Percentiles rank a stretch among this genome's conserved stretches.
phyloP scores from a whole-genome alignment of 2,329 filamentous ascomycete species.

The Sporothrix globosa region DNA sequence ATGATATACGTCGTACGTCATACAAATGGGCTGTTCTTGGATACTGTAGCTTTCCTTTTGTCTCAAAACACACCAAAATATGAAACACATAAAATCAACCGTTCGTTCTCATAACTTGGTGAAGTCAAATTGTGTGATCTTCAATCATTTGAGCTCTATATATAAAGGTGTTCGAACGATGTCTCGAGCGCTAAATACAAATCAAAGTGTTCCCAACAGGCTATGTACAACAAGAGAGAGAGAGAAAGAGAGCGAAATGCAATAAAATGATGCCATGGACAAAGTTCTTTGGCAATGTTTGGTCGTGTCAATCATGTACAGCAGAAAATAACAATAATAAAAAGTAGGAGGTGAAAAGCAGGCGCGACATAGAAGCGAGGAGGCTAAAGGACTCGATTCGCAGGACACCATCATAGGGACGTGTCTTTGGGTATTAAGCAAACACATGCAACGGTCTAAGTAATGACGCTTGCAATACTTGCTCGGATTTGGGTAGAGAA shows the following conservation, averaged over 20 bases:
- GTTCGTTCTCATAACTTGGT: neutral
- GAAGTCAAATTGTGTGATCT: neutral
- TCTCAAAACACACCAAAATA: neutral
- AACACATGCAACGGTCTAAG: constrained; percentile 9
- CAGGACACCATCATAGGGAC: neutral
- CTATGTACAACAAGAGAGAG: constrained; percentile 6
- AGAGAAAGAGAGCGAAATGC: neutral
- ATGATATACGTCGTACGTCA: neutral
- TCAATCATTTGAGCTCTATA: constrained; percentile 18
- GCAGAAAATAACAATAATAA: neutral
- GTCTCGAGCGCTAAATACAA: constrained; percentile 5
- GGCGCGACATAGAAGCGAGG: neutral
- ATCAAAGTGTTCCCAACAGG: constrained; percentile 19
- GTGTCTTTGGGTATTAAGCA: neutral
- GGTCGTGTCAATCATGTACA: constrained; percentile 24
- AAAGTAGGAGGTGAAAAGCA: neutral
- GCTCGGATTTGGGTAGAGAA: neutral
- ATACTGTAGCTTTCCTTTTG: neutral
- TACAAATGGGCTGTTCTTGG: neutral
- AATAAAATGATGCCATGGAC: neutral
- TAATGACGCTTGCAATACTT: constrained; percentile 4
- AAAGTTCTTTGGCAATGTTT: neutral
- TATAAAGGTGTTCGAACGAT: neutral
- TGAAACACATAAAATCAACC: neutral
- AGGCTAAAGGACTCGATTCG: neutral